These are phyloP conservation scores for Candida sojae DNA, from an alignment of 1,139 yeast species.

Conservation along the genomic window DNA sequence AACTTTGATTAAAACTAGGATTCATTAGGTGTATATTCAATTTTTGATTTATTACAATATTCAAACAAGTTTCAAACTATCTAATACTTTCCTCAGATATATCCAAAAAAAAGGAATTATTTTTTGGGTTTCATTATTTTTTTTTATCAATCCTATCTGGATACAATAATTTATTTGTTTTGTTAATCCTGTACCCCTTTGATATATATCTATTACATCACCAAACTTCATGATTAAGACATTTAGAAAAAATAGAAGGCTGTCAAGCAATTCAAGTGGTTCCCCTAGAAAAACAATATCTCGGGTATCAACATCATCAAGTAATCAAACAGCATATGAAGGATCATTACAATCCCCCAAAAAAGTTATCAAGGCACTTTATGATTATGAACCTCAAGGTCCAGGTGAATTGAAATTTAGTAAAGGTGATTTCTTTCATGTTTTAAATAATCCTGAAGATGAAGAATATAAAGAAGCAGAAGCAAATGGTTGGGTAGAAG, in stretches of 20 bases:
- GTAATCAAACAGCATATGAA: constrained; percentile 8
- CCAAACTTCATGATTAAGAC: constrained; percentile 37
- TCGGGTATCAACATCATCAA: constrained; percentile 26
- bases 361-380: constrained; percentile 81
- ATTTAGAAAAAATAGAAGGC: constrained; percentile 46
- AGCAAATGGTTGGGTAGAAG: constrained; percentile 78
- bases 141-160: too few species aligned
- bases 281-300: constrained; percentile 41
- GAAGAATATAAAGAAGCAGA: constrained; percentile 34
- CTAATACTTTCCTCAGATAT: too few species aligned
- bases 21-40: too few species aligned
- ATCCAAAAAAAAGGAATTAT: too few species aligned
- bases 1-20: too few species aligned
- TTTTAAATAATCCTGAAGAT: constrained; percentile 55
- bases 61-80: too few species aligned
- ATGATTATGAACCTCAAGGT: constrained; percentile 76
- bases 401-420: constrained; percentile 78
- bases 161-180: too few species aligned
- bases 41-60: too few species aligned
- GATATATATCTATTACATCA: neutral
- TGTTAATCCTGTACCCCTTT: too few species aligned
- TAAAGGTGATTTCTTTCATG: constrained; percentile 89
- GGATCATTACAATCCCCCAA: constrained; percentile 57
- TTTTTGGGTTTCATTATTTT: too few species aligned
- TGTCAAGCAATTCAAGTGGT: constrained; percentile 34